Evolutionary conservation across 2,329 filamentous ascomycete species (phyloP), one percentile per base, ranked within the genome.

Genomic region (Cladosporium austrohemisphaericum): DNA sequence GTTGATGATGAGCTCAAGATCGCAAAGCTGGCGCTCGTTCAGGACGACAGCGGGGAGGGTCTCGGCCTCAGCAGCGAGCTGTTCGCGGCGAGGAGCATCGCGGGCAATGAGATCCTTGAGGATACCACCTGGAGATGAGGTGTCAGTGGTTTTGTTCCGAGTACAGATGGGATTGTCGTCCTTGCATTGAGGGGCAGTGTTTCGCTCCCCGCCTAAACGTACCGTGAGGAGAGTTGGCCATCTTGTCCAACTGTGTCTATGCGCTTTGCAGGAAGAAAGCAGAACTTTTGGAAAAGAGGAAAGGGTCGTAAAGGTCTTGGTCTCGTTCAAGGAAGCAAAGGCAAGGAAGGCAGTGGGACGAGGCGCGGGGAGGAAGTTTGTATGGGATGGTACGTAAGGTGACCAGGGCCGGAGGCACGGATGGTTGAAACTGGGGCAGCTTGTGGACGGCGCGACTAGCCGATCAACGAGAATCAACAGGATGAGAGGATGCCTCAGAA

Each of bases 101-200:
- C 93, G 86, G 59, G 90, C 91, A 62, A 97, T 81, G 68, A 98
- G 83, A 79, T 98, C 93, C 86, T 97, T 97, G 67, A 98, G 88
- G 78, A 92, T 78, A 67, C 93, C 93, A 75, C 92, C 92, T 75
- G 57, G 11, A 10, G 8, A 13, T 26, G 22, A 9, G 14, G 7
- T 38, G 44, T 47, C 33, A 28, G 51, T 11, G 43, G 28, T 26
- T 18, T 46, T 37, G 29, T 31, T 14, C 31, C n/a, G 5, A 5
- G 9, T n/a, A 28, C n/a, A 18, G 10, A n/a, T 7, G 18, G n/a
- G 31, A 31, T 13, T 36, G 48, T 48, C 52, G n/a, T n/a, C n/a
- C n/a, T n/a, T n/a, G n/a, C n/a, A n/a, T n/a, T n/a, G n/a, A n/a
- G n/a, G n/a, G n/a, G n/a, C n/a, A n/a, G n/a, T n/a, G n/a, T n/a